Evolutionary conservation across 2,329 filamentous ascomycete species (phyloP), one percentile per base, ranked within the genome.

Genomic region (Pseudogymnoascus sp.): DNA sequence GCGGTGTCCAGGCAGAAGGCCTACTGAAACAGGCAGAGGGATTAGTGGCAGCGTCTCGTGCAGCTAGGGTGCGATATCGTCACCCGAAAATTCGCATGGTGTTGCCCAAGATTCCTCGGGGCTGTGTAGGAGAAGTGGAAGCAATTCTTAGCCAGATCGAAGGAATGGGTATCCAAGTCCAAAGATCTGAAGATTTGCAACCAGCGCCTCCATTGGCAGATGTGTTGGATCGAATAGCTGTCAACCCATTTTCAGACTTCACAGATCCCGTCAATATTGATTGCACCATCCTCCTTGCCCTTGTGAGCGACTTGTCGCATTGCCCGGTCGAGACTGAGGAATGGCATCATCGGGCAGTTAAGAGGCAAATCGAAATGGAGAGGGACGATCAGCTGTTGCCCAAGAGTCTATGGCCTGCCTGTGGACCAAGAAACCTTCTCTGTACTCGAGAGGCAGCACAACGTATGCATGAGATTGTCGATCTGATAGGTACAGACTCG

Each of bases 251-350:
- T 6, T 69, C 73, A 3, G 67, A 68, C 4, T 73, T 81, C 31
- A 76, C 79, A 1, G 66, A 75, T 1, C 77, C 74, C 0, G 69
- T 85, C 16, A 85, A 85, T 67, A 78, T 85, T 62, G 83, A 85
- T 70, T 84, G 82, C 70, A 90, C 88, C 0, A 81, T 90, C 62
- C 78, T 90, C 1, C 80, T 90, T 5, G 87, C 87, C 3, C 77
- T 89, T 16, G 82, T 87, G 2, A 89, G 86, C 2, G 88, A 90
- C 68, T 81, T 90, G 33, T 73, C 75, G 35, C 68, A 73, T 70
- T 75, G 69, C 6, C 65, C 65, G 22, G 70, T 74, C 12, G 69
- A 71, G 33, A 62, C 66, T 6, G 62, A 70, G 62, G 69, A 73
- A 61, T 73, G 71, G 72, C 71, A 74, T 64, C 70, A 73, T 59